Conservation (phyloP, 2,329 filamentous ascomycete genomes). For the Phyllosticta citrichinensis region DNA sequence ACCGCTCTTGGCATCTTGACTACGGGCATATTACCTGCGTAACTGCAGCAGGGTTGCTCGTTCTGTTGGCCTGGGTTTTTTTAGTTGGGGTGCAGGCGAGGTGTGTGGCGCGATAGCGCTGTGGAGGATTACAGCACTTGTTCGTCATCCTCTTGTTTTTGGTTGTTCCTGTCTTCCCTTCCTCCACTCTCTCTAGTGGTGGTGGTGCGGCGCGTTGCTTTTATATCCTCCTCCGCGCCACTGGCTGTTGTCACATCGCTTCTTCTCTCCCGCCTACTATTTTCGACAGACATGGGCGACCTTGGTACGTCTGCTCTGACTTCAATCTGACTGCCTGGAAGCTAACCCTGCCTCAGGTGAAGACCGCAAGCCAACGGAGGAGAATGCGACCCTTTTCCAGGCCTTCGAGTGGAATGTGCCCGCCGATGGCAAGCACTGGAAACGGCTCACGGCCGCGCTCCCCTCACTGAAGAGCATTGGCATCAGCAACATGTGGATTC, state of each 20-base stretch:
- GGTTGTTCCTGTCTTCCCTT: neutral
- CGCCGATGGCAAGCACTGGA: conserved; percentile 49
- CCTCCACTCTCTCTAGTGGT: neutral
- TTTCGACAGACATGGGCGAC: neutral
- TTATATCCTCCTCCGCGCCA: neutral
- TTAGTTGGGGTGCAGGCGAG: neutral
- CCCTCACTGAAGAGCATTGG: conserved; percentile 49
- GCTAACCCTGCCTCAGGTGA: neutral
- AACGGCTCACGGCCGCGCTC: conserved; percentile 43
- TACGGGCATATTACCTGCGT: neutral
- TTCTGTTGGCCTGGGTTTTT: neutral
- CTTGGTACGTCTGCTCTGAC: neutral
- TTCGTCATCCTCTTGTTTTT: neutral
- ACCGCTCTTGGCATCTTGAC: neutral
- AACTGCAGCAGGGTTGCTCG: neutral
- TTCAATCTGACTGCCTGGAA: neutral
- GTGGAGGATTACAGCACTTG: neutral
- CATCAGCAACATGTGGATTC: conserved; percentile 56
- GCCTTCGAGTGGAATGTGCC: conserved; percentile 65
- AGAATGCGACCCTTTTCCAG: conserved; percentile 47
- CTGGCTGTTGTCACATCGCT: neutral
- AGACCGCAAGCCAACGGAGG: conserved; percentile 7
- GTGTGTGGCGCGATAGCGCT: neutral
- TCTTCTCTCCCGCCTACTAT: neutral
- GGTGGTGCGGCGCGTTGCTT: neutral